These are phyloP conservation scores for Aspergillus sp. DNA, from an alignment of 2,329 filamentous ascomycete species.

Conservation along the genomic window DNA sequence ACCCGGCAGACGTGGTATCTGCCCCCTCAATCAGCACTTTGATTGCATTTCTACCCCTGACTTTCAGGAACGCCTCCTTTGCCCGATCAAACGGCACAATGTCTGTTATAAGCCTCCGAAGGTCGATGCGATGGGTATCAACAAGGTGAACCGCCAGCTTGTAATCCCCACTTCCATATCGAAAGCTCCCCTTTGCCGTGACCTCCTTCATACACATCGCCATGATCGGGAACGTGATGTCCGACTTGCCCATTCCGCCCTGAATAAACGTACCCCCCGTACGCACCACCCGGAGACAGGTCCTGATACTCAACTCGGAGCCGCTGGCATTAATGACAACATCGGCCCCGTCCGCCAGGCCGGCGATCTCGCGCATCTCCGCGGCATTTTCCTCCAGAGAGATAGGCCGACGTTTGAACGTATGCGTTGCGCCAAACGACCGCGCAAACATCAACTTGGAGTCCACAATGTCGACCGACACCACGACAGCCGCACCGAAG, in stretches of 20 bases:
- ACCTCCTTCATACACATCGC: slow-evolving; percentile 87
- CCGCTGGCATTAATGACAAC: slow-evolving; percentile 78
- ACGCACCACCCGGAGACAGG: slow-evolving; percentile 68
- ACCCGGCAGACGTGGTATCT: no score
- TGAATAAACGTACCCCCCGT: slow-evolving; percentile 77
- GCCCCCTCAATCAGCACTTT: slow-evolving; percentile 47
- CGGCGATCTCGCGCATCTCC: slow-evolving; percentile 61
- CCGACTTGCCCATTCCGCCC: slow-evolving; percentile 83
- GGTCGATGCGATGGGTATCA: slow-evolving; percentile 64
- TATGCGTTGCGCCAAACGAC: slow-evolving; percentile 58
- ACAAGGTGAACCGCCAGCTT: slow-evolving; percentile 77
- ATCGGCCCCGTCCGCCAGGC: slow-evolving; percentile 68
- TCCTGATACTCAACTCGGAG: slow-evolving; percentile 75
- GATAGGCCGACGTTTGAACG: slow-evolving; percentile 63
- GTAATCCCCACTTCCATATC: slow-evolving; percentile 87
- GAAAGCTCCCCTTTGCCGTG: slow-evolving; percentile 81
- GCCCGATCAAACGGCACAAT: slow-evolving; percentile 78
- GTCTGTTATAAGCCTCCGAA: slow-evolving; percentile 76
- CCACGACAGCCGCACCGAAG: slow-evolving; percentile 77
- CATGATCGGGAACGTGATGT: slow-evolving; percentile 91
- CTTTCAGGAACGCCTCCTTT: slow-evolving; percentile 81
- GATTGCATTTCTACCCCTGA: slow-evolving; percentile 71
- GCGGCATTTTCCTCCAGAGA: slow-evolving; percentile 70
- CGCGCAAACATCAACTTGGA: slow-evolving; percentile 76
- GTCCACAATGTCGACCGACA: slow-evolving; percentile 82